Base-by-base conservation (phyloP, 2,329 filamentous ascomycete species). In the Pseudocercospora macadamiae region DNA sequence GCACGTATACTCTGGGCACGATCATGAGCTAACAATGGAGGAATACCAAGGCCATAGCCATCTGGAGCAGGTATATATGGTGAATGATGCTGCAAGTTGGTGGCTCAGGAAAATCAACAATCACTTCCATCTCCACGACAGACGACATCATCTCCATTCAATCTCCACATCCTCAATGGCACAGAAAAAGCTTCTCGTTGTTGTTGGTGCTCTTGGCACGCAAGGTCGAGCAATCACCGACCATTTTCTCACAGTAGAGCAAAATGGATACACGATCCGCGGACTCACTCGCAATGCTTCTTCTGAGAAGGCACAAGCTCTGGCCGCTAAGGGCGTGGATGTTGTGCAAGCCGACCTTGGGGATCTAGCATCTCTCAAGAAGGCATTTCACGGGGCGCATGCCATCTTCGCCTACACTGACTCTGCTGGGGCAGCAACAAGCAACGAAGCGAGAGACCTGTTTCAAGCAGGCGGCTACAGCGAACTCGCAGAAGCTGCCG, bases 261-360 rank as follows among this genome's bases (percentile, higher is more conserved):
- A 53, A 12, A 32, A 37, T n/a, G 16, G 16, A 4, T 67, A 54
- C 54, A 34, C 52, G 5, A 47, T 76, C 56, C 70, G 73, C 12
- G 74, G 71, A 57, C 65, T 80, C 18, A 80, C 80, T 32, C 79
- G 80, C 51, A 76, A 80, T 62, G 73, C 76, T 0, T 65, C 67
- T 51, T 72, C 74, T 16, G 48, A 66, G 4, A 74, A 74, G 30
- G 70, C 75, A 7, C 64, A 73, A 34, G 68, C 54, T 16, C 71
- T 73, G 56, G 62, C 62, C 16, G 63, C 54, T 0, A 62, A 64
- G 39, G 76, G 75, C 16, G 66, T 76, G 25, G 76, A 79, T 36
- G 64, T 79, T 14, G 69, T 78, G 8, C 28, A 66, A 48, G 74
- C 65, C 2, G 71, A 78, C 36, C 63, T 74, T 10, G 64, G 76